Base-by-base conservation (phyloP, 2,329 filamentous ascomycete species). In the Penicillium sp. region DNA sequence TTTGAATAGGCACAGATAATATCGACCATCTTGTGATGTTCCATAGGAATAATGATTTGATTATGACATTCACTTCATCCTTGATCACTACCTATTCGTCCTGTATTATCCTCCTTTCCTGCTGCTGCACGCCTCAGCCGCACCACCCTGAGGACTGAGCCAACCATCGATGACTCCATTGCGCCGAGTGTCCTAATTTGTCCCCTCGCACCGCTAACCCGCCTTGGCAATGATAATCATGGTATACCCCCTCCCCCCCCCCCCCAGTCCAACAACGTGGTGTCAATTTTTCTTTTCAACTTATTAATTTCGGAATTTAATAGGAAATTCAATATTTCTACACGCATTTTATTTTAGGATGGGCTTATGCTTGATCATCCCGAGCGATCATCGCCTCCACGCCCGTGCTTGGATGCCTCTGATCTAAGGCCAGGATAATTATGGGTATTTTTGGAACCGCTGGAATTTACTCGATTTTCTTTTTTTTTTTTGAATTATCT, bases 361-460 rank as follows among this genome's bases (percentile, higher is more conserved):
- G 58, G 51, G 60, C 60, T 60, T 63, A 64, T 58, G 42, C 65
- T 68, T 68, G 65, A 68, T 68, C 66, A 60, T 68, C 66, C 66
- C 66, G 66, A 65, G 62, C 64, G 66, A 68, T 68, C 64, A 62
- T 58, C 59, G 49, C 65, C 63, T 65, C 66, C 66, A 64, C 65
- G 65, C 61, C 66, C 61, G 65, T 67, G 65, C 63, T 63, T 55
- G 48, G 59, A 62, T 61, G 57, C 55, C 56, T 38, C 53, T 57
- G 63, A 68, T 68, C 65, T 66, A 64, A 67, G 60, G 62, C 63
- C 65, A 59, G 26, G 38, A 54, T 62, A 62, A 58, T 60, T 61
- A 61, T 65, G 52, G 56, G 52, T 58, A 55, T 64, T 65, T 57
- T 57, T 30, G 55, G 55, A 54, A 59, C 55, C 48, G 40, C 33